Conservation (phyloP, 441 rosid species). For the Corymbia citriodora region DNA sequence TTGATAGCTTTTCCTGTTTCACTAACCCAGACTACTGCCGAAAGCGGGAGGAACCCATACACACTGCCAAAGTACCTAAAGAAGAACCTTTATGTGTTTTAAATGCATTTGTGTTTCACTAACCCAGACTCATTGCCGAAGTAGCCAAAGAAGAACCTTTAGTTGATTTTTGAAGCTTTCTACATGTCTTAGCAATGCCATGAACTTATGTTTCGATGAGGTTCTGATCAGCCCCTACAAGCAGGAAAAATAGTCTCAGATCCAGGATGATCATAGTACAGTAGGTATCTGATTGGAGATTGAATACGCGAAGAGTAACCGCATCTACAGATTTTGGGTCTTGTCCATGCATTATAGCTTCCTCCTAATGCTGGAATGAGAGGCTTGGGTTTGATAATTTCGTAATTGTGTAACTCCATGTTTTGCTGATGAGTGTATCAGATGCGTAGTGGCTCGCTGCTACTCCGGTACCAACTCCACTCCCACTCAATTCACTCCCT, state of each 20-base stretch:
- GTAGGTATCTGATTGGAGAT: slow-evolving; percentile 75
- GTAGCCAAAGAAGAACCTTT: slow-evolving; percentile 33
- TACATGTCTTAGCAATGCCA: slow-evolving; percentile 44
- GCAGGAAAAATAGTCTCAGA: background rate
- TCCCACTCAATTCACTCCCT: slow-evolving; percentile 86
- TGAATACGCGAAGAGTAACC: slow-evolving; percentile 78
- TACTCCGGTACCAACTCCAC: slow-evolving; percentile 70
- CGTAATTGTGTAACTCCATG: slow-evolving; percentile 42
- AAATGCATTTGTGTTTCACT: too few species aligned
- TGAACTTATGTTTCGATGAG: slow-evolving; percentile 38
- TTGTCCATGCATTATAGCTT: slow-evolving; percentile 32
- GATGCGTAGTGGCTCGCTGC: slow-evolving; percentile 65
- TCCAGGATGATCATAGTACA: background rate
- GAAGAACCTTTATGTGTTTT: slow-evolving; percentile 19
- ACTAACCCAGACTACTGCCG: too few species aligned
- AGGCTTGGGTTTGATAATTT: slow-evolving; percentile 42
- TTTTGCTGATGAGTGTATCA: slow-evolving; percentile 50
- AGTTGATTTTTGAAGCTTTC: slow-evolving; percentile 35
- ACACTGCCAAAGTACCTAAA: slow-evolving; percentile 29
- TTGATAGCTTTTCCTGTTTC: too few species aligned
- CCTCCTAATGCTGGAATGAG: slow-evolving; percentile 81
- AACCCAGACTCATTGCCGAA: slow-evolving; percentile 44
- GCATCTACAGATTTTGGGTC: slow-evolving; percentile 43
- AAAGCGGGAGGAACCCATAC: too few species aligned
- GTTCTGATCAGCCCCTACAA: slow-evolving; percentile 55